Conservation (phyloP, 306 rosid species). For the Ceratonia siliqua region DNA sequence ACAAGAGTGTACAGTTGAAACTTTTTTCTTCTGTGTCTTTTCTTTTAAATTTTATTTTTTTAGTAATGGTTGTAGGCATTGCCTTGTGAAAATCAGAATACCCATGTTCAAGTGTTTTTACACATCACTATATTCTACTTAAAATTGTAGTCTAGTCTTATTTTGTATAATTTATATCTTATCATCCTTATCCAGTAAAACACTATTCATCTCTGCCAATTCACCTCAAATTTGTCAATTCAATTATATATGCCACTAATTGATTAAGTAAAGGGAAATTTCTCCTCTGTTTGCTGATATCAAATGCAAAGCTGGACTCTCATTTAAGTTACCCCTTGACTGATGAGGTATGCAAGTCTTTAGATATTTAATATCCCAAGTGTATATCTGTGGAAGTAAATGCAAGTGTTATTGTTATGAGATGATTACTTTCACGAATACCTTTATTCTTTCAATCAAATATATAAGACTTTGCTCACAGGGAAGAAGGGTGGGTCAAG, state of each 20-base stretch:
- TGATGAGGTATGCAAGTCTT: constrained; percentile 47
- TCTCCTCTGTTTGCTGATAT: constrained; percentile 44
- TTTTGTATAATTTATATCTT: too few relatives aligned
- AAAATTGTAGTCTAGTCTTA: background rate
- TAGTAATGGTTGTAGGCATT: background rate
- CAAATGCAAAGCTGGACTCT: constrained; percentile 46
- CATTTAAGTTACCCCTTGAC: constrained; percentile 43
- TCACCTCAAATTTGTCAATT: constrained; percentile 5
- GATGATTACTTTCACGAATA: background rate
- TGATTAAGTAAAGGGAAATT: constrained; percentile 26
- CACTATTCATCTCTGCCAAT: background rate
- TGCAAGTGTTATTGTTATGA: background rate
- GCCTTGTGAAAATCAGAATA: constrained; percentile 4
- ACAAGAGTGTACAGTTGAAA: background rate
- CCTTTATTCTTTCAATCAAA: background rate
- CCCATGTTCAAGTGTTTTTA: constrained; percentile 9
- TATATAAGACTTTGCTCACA: background rate
- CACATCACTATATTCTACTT: background rate
- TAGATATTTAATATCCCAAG: background rate
- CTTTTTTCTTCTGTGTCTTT: background rate
- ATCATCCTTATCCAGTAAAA: background rate
- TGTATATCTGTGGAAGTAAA: background rate
- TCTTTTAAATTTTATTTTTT: background rate
- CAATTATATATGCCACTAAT: background rate
- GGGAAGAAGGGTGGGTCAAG: background rate